These are phyloP conservation scores for Cyberlindnera xylosilytica DNA, from an alignment of 805 yeast genomes.

Conservation along the genomic window DNA sequence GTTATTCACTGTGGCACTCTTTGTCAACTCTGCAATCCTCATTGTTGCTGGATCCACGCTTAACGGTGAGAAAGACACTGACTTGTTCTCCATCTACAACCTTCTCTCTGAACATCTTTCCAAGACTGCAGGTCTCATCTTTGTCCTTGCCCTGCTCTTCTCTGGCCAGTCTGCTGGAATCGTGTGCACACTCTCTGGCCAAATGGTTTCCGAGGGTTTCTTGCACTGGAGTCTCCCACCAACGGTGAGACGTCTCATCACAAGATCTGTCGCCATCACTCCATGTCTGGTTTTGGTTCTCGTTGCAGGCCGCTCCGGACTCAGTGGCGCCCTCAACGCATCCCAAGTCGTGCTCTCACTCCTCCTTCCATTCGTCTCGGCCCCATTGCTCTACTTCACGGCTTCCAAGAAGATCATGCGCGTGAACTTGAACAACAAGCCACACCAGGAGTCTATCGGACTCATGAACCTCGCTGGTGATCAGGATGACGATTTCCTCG, in stretches of 20 bases:
- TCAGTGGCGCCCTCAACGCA: conserved; percentile 72
- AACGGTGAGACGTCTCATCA: conserved; percentile 72
- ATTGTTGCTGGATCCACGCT: conserved; percentile 93
- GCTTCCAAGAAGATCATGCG: conserved; percentile 66
- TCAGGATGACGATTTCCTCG: conserved; percentile 12
- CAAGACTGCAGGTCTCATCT: conserved; percentile 75
- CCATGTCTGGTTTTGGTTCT: conserved; percentile 80
- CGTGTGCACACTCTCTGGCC: conserved; percentile 93
- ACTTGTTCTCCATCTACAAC: conserved; percentile 75
- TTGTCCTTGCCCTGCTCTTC: conserved; percentile 79
- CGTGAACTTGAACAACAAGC: conserved; percentile 35
- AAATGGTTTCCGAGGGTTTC: conserved; percentile 92
- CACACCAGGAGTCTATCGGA: conserved; percentile 17
- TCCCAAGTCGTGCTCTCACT: conserved; percentile 82
- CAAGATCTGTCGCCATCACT: conserved; percentile 79
- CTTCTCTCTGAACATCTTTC: conserved; percentile 62
- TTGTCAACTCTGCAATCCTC: conserved; percentile 85
- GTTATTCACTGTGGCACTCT: conserved; percentile 82
- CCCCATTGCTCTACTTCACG: conserved; percentile 83
- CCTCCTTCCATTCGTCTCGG: conserved; percentile 80
- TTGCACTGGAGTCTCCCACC: conserved; percentile 79
- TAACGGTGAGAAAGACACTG: conserved; percentile 48
- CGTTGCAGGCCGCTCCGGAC: conserved; percentile 77
- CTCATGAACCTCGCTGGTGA: conserved; percentile 13
- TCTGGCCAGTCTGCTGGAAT: conserved; percentile 93